phyloP scores from a whole-genome alignment of 768 basidiomycete genomes.

The Tephrocybe sp. region DNA sequence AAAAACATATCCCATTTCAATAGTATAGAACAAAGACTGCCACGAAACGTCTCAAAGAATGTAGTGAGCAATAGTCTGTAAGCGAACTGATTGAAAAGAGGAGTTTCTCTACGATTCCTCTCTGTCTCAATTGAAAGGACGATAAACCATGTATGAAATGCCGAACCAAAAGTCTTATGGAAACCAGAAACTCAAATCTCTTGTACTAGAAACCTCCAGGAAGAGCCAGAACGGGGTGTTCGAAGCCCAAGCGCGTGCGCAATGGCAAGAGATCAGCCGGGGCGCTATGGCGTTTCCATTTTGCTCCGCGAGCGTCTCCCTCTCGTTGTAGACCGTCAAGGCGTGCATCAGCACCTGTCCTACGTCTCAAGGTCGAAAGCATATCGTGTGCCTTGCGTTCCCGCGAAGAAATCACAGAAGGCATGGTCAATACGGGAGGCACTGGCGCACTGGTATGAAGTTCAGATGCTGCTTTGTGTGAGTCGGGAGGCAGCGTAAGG shows the following conservation, averaged over 20 bases:
- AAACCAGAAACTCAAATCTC: constrained; percentile 23
- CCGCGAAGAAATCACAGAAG: constrained; percentile 50
- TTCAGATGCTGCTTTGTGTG: constrained; percentile 32
- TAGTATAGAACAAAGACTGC: background rate
- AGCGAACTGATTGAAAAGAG: background rate
- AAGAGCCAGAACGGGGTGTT: constrained; percentile 54
- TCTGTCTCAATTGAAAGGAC: background rate
- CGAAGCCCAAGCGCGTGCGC: constrained; percentile 50
- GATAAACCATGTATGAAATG: background rate
- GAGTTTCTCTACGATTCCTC: background rate
- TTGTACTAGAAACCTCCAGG: constrained; percentile 48
- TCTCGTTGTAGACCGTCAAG: constrained; percentile 11
- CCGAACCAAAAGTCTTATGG: background rate
- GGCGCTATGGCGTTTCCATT: constrained; percentile 56
- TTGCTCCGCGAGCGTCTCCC: constrained; percentile 28
- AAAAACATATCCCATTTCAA: constrained; percentile 9
- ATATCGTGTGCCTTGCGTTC: constrained; percentile 59
- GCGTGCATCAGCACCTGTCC: constrained; percentile 39
- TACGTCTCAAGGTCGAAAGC: constrained; percentile 60
- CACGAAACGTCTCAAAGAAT: constrained; percentile 3
- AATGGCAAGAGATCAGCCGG: constrained; percentile 55
- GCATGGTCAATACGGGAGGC: constrained; percentile 43
- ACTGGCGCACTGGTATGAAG: constrained; percentile 19
- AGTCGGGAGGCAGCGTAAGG: constrained; percentile 33
- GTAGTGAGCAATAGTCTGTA: constrained; percentile 4